These are phyloP conservation scores for Parachaetomium inaequale DNA, from an alignment of 495 filamentous ascomycete genomes.

Conservation along the genomic window DNA sequence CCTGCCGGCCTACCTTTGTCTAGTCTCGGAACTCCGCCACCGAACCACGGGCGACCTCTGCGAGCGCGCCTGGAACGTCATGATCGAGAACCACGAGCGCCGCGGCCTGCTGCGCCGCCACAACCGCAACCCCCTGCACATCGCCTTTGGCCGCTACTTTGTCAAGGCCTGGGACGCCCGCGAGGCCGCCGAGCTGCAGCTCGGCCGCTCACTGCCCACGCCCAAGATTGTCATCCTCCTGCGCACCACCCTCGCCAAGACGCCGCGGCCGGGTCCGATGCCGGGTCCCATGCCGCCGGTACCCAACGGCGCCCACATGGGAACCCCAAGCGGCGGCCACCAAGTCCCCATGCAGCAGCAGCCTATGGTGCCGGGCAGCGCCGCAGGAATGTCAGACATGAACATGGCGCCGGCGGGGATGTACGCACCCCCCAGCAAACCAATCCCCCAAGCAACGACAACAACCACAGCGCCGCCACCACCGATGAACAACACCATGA, in stretches of 20 bases:
- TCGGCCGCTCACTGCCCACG: conserved; percentile 37
- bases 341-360: neutral
- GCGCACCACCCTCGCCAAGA: conserved; percentile 31
- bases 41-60: conserved; percentile 48
- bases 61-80: conserved; percentile 52
- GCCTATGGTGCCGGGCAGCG: neutral
- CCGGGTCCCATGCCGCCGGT: conserved; percentile 11
- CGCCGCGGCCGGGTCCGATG: too few relatives aligned
- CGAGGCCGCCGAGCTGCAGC: conserved; percentile 40
- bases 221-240: conserved; percentile 44
- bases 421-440: conserved; percentile 23
- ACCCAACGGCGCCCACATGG: neutral
- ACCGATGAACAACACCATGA: conserved; percentile 19
- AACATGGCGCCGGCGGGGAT: conserved; percentile 5
- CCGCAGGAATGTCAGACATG: neutral
- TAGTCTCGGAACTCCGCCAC: conserved; percentile 47
- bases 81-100: conserved; percentile 48
- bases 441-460: conserved; percentile 8
- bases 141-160: conserved; percentile 47
- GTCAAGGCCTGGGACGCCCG: conserved; percentile 54
- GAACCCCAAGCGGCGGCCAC: neutral
- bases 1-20: conserved; percentile 51
- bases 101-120: conserved; percentile 39
- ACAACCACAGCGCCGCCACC: neutral
- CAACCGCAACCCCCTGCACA: conserved; percentile 49